These are phyloP conservation scores for Pseudocercospora macadamiae DNA, from an alignment of 2,329 filamentous ascomycete genomes.

Conservation along the genomic window DNA sequence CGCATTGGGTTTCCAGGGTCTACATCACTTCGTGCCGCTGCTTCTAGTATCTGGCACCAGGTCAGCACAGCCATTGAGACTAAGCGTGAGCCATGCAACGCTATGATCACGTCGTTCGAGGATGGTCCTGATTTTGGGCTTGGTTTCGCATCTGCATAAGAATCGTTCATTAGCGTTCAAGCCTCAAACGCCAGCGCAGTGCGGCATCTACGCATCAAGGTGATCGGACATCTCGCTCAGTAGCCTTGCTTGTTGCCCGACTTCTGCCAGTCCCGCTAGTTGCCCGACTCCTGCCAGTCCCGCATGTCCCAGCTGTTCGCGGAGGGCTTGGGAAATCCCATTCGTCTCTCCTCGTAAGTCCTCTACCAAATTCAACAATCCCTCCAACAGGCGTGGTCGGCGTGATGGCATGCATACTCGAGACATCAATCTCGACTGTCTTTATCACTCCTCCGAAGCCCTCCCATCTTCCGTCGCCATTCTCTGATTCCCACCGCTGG, in stretches of 20 bases:
- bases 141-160: too few relatives aligned
- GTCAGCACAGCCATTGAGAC: too few relatives aligned
- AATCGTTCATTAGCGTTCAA: too few relatives aligned
- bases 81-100: too few relatives aligned
- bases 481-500: constrained; percentile 16
- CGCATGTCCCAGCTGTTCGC: neutral
- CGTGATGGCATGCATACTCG: constrained; percentile 7
- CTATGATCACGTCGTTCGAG: too few relatives aligned
- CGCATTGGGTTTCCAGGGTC: too few relatives aligned
- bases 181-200: too few relatives aligned
- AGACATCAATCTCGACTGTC: constrained; percentile 21
- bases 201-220: too few relatives aligned
- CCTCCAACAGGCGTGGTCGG: constrained; percentile 4
- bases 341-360: constrained; percentile 19
- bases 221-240: too few relatives aligned
- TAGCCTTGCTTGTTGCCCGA: neutral
- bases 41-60: too few relatives aligned
- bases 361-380: constrained; percentile 16
- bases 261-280: neutral
- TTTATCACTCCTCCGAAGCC: constrained; percentile 22
- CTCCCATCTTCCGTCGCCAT: constrained; percentile 18
- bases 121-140: too few relatives aligned
- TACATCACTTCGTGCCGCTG: too few relatives aligned
- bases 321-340: constrained; percentile 16
- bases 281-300: neutral